Percentiles rank a stretch among this genome's conserved stretches.
Conservation (phyloP, 345 rosid species). For the Lumnitzera racemosa region DNA sequence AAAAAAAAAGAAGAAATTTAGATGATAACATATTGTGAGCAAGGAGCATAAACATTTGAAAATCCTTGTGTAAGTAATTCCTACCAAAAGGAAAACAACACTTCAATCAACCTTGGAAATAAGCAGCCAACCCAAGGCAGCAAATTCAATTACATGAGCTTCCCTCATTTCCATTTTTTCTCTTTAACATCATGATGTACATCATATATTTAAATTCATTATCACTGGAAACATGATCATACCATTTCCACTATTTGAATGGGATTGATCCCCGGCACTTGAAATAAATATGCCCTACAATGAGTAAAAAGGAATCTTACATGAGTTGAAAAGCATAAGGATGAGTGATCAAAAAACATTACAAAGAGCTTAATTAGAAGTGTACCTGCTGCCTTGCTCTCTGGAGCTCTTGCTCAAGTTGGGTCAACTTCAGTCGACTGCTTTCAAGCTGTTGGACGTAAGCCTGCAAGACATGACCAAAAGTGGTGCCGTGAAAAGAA, state of each 20-base stretch:
- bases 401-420: constrained; percentile 92
- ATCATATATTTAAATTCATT: neutral
- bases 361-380: constrained; percentile 8
- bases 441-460: constrained; percentile 96
- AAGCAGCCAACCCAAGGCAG: too few relatives aligned
- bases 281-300: constrained; percentile 86
- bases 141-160: too few relatives aligned
- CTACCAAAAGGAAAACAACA: too few relatives aligned
- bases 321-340: neutral
- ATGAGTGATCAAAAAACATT: neutral
- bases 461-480: constrained; percentile 35
- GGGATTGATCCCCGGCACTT: constrained; percentile 83
- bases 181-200: too few relatives aligned
- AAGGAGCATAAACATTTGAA: too few relatives aligned
- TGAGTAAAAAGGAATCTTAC: neutral
- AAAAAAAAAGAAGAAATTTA: too few relatives aligned
- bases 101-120: too few relatives aligned
- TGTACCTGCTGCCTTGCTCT: constrained; percentile 91
- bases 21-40: too few relatives aligned
- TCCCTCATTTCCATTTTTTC: too few relatives aligned
- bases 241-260: constrained; percentile 93
- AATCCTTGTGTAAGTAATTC: too few relatives aligned
- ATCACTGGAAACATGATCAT: constrained; percentile 4
- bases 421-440: constrained; percentile 79
- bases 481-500: constrained; percentile 4